phyloP scores from a whole-genome alignment of 2,329 filamentous ascomycete species.

The Teratosphaeria gauchensis region DNA sequence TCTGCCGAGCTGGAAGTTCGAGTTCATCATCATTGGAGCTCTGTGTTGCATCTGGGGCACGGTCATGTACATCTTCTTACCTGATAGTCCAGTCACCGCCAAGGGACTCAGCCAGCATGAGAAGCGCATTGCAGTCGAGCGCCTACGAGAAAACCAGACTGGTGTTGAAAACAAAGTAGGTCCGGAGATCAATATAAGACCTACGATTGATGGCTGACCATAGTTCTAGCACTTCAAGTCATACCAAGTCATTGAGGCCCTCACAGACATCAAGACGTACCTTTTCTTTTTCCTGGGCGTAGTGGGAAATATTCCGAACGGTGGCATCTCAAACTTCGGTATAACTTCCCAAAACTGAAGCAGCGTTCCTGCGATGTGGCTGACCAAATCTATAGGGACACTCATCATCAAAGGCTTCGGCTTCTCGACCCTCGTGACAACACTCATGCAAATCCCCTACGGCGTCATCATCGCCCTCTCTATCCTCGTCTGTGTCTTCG shows the following conservation, averaged over 20 bases:
- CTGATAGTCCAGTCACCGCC: constrained; percentile 43
- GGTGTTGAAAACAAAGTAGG: constrained; percentile 43
- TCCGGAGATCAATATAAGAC: constrained; percentile 29
- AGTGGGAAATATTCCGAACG: constrained; percentile 45
- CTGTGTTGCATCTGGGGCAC: constrained; percentile 52
- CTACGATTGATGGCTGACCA: constrained; percentile 31
- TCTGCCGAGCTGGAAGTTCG: constrained; percentile 53
- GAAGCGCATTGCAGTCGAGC: constrained; percentile 46
- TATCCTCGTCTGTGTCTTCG: constrained; percentile 39
- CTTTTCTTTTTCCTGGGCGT: constrained; percentile 45
- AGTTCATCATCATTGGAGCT: constrained; percentile 53
- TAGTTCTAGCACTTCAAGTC: constrained; percentile 44
- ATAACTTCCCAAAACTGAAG: too few species aligned
- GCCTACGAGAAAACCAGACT: constrained; percentile 48
- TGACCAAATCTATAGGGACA: constrained; percentile 29
- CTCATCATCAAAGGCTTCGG: constrained; percentile 51
- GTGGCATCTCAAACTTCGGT: constrained; percentile 47
- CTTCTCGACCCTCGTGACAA: constrained; percentile 45
- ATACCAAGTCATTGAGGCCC: constrained; percentile 47
- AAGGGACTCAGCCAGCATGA: constrained; percentile 43
- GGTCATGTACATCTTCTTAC: constrained; percentile 34
- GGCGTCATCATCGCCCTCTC: constrained; percentile 41
- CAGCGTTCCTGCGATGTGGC: too few species aligned
- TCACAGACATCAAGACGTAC: constrained; percentile 50
- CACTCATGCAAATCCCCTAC: constrained; percentile 45